Base-by-base conservation (phyloP, 768 basidiomycete genomes). In the Termitomyces sp. region DNA sequence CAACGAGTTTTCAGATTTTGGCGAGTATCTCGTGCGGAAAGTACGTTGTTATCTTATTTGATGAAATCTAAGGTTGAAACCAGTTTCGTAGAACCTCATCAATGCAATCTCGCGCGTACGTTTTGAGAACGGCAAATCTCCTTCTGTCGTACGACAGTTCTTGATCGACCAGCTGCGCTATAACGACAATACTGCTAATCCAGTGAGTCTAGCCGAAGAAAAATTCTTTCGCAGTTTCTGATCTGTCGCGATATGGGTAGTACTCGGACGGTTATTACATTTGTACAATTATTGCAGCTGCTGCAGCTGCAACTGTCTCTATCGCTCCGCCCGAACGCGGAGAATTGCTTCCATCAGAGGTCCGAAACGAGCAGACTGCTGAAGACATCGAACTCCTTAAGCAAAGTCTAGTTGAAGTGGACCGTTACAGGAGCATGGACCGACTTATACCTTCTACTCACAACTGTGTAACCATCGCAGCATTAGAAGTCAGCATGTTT, bases 21-120 rank as follows among this genome's bases (percentile, higher is more conserved):
- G 93, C 0, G 92, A 97, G 63, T 98, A 98, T 69, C 95, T 97
- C 65, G 90, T 98, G 28, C 88, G 92, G 63, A 96, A 96, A 84
- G 96, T 91, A 59, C 54, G 79, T 67, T 42, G 20, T 28, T 47
- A 59, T 53, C 16, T 37, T 45, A 26, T 37, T 44, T 56, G 39
- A 28, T 50, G 26, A n/a, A 26, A 22, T n/a, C 9, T 13, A 51
- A 52, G 22, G 54, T 34, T 60, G 18, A 59, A 41, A n/a, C 12
- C 3, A 18, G 2, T 34, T 44, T 50, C 64, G 5, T 65, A 95
- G 92, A 81, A 81, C 54, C 77, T 96, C 54, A 73, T 98, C 55
- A 84, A 86, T 63, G 87, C 94, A 15, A 87, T 96, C 33, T 88
- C 94, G 15, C 82, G 87, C 64, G 85, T 95, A 52, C 87, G 94